A percentile compares a stretch with the other conserved stretches of the same genome.
Conservation (phyloP, 2,329 filamentous ascomycete species). For the Penicillium sp. region DNA sequence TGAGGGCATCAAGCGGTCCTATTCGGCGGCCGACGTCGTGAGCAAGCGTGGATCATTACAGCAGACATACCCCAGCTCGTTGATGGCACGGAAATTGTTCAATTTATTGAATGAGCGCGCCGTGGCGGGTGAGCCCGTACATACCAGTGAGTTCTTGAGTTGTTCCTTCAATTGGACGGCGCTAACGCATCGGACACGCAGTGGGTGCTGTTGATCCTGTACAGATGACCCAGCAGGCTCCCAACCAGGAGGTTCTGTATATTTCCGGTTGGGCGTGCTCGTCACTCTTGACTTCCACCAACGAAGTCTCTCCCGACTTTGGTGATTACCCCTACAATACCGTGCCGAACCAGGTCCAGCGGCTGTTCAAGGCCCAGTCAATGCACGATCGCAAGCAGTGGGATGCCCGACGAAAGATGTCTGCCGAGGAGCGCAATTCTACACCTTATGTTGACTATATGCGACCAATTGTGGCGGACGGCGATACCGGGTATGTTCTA, state of each 20-base stretch:
- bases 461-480: slow-evolving; percentile 90
- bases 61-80: slow-evolving; percentile 82
- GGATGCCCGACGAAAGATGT: slow-evolving; percentile 76
- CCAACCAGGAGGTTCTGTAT: slow-evolving; percentile 93
- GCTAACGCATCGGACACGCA: slow-evolving; percentile 37
- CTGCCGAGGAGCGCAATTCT: slow-evolving; percentile 63
- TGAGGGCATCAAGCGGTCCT: slow-evolving; percentile 85
- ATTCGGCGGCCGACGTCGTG: slow-evolving; percentile 84
- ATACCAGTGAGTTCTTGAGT: slow-evolving; percentile 64
- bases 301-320: slow-evolving; percentile 96
- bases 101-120: slow-evolving; percentile 75
- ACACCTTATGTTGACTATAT: slow-evolving; percentile 89
- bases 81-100: slow-evolving; percentile 94
- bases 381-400: slow-evolving; percentile 96
- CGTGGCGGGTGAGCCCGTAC: slow-evolving; percentile 77
- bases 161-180: not conserved
- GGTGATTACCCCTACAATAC: slow-evolving; percentile 99
- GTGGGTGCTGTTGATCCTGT: slow-evolving; percentile 98
- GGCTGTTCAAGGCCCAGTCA: slow-evolving; percentile 91
- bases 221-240: slow-evolving; percentile 97
- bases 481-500: slow-evolving; percentile 69
- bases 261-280: slow-evolving; percentile 98
- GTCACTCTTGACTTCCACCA: slow-evolving; percentile 83
- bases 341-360: slow-evolving; percentile 94
- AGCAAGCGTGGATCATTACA: slow-evolving; percentile 85